Conservation (phyloP, 2,329 filamentous ascomycete species). For the Leptographium flavum region DNA sequence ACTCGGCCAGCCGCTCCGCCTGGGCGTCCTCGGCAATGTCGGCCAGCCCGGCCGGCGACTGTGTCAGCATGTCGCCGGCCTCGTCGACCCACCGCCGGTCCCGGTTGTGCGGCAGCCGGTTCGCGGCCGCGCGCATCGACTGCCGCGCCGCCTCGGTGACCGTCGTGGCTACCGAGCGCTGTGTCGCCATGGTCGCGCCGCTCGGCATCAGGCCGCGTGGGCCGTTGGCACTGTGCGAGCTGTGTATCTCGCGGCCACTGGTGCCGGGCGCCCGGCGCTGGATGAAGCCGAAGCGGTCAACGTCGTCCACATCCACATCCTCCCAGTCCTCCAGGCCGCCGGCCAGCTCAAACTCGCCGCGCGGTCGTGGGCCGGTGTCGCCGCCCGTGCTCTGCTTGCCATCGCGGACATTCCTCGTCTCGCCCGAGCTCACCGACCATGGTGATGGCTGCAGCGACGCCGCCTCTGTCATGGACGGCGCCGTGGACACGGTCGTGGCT, state of each 20-base stretch:
- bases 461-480: neutral
- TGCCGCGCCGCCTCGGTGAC: slow-evolving; percentile 32
- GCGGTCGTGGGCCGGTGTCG: neutral
- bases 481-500: neutral
- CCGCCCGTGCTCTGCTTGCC: neutral
- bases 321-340: slow-evolving; percentile 55
- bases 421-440: neutral
- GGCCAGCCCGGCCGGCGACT: slow-evolving; percentile 37
- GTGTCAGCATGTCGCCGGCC: slow-evolving; percentile 51
- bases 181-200: slow-evolving; percentile 36
- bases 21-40: slow-evolving; percentile 42
- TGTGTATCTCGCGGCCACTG: too few relatives aligned
- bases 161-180: slow-evolving; percentile 13
- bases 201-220: neutral
- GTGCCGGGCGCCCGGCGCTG: too few relatives aligned
- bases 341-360: slow-evolving; percentile 32
- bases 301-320: slow-evolving; percentile 43
- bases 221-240: too few relatives aligned
- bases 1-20: slow-evolving; percentile 35
- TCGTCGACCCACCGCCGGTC: slow-evolving; percentile 49
- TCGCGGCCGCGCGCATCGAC: slow-evolving; percentile 41
- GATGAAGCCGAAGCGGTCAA: slow-evolving; percentile 59
- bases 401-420: neutral
- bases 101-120: slow-evolving; percentile 45
- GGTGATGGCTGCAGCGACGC: neutral